These are phyloP conservation scores for Pythium angustatum DNA, from an alignment of 352 stramenopile genomes.

Conservation along the genomic window DNA sequence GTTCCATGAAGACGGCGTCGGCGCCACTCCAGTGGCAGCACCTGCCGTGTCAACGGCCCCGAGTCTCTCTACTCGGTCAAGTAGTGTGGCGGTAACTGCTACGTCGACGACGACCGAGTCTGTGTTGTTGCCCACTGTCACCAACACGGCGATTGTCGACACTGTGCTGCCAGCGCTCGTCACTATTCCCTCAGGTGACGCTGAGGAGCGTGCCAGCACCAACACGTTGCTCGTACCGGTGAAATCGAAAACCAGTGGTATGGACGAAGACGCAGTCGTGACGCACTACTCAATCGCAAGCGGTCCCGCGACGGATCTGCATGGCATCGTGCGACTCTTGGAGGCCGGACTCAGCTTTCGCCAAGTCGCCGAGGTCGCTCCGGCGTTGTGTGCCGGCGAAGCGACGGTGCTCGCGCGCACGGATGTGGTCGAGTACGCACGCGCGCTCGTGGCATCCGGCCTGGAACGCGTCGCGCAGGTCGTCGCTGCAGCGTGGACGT, in stretches of 20 bases:
- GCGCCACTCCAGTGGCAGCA: background rate
- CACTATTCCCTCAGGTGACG: constrained; percentile 5
- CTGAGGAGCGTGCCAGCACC: background rate
- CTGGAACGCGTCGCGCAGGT: constrained; percentile 13
- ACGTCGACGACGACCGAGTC: background rate
- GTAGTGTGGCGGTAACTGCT: too few species aligned
- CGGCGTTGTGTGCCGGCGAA: background rate
- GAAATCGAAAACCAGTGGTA: background rate
- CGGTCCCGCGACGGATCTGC: background rate
- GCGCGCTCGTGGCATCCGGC: constrained; percentile 7
- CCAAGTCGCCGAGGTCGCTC: background rate
- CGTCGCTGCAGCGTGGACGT: constrained; percentile 15
- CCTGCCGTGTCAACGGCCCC: background rate
- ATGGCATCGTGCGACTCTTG: constrained; percentile 1
- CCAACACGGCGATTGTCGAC: constrained; percentile 29
- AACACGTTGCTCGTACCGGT: background rate
- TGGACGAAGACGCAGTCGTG: background rate
- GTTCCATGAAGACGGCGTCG: background rate
- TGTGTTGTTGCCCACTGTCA: constrained; percentile 11
- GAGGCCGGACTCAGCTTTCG: constrained; percentile 10
- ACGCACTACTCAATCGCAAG: constrained; percentile 3
- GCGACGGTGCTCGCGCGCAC: background rate
- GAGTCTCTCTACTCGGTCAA: too few species aligned
- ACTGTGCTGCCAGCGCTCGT: constrained; percentile 24
- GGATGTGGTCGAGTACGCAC: constrained; percentile 11